A percentile compares a stretch with the other conserved stretches of the same genome.
These are phyloP conservation scores for Linum tenue DNA, from an alignment of 345 rosid genomes.

Conservation along the genomic window DNA sequence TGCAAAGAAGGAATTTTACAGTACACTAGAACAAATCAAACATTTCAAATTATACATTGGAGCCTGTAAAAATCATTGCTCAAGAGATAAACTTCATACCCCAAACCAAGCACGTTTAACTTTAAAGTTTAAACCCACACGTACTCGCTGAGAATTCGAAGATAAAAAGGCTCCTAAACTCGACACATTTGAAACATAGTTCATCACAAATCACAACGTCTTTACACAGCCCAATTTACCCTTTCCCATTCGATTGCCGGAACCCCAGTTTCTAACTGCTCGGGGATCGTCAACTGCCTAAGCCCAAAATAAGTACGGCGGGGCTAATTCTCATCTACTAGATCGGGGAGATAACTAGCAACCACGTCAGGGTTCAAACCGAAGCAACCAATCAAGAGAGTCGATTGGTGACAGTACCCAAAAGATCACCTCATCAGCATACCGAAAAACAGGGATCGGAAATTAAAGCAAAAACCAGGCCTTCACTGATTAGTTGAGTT, in stretches of 20 bases:
- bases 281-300: neutral
- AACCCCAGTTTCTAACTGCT: too few relatives aligned
- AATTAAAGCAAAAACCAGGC: too few relatives aligned
- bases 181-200: too few relatives aligned
- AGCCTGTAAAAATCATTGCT: too few relatives aligned
- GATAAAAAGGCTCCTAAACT: neutral
- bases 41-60: neutral
- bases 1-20: neutral
- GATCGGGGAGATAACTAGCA: neutral
- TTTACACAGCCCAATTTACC: neutral
- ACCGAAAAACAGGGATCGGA: neutral
- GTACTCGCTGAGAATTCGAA: too few relatives aligned
- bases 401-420: neutral
- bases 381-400: neutral
- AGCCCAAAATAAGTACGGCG: neutral
- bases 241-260: neutral
- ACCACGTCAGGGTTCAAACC: neutral
- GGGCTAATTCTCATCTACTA: neutral
- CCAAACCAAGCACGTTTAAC: too few relatives aligned
- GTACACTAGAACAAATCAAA: neutral
- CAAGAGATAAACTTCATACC: too few relatives aligned
- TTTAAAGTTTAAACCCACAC: too few relatives aligned
- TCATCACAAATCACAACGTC: neutral
- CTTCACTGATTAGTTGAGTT: neutral
- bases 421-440: neutral